Base-by-base conservation (phyloP, 768 basidiomycete genomes). In the Dentipellis sp. region DNA sequence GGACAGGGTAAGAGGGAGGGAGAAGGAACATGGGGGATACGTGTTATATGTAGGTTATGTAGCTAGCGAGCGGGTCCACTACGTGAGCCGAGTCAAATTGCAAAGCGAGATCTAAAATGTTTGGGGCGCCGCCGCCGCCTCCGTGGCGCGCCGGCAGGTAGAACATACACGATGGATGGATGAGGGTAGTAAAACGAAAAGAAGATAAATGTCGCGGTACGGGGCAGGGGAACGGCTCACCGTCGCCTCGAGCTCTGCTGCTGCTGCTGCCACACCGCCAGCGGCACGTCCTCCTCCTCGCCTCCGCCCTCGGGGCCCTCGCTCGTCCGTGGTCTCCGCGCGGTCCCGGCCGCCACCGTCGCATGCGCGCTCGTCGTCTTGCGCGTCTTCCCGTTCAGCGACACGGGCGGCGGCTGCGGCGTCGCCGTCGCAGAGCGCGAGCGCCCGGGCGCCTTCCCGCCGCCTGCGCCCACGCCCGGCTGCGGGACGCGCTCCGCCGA, bases 231-330 rank as follows among this genome's bases (percentile, higher is more conserved):
- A 45, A 29, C 17, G 22, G 29, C 48, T 22, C 48, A 50, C 29
- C 48, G 29, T 21, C 48, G 29, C 29, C 76, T 75, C 64, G 82
- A 75, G 62, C 80, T 83, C 65, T 84, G 87, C 22, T 66, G 65
- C 51, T 59, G 57, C 64, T 86, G 86, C 68, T 90, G 87, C 76
- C 82, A 90, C 55, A 88, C 68, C 17, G 90, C 88, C 50, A 92
- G 73, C 17, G 89, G 89, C 39, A 89, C 72, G 65, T 91, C 89
- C 65, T 91, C 89, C 64, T 91, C 88, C 64, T 88, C 86, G 23
- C 69, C 55, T 61, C 50, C 66, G 61, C 64, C n/a, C 35, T 63
- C 39, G 19, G 62, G 56, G n/a, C 69, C 67, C 53, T 78, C 74
- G 52, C 73, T 71, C 29, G 73, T 71, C 62, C 73, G 73, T 40